Evolutionary conservation across 345 rosid genomes (phyloP).

Genomic region (Populus deltoides): DNA sequence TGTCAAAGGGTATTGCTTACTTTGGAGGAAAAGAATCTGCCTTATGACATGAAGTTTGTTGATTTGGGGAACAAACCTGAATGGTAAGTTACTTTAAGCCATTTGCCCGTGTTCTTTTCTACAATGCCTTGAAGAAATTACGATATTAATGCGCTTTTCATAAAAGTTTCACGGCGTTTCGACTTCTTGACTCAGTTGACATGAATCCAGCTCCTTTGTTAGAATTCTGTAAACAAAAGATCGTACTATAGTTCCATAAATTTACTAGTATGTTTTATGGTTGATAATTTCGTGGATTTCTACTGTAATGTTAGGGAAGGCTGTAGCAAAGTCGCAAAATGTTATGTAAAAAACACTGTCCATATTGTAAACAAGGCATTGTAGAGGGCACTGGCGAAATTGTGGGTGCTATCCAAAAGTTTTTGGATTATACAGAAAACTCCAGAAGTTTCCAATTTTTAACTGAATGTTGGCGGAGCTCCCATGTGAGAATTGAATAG

Average conservation of each 20-base stretch:
- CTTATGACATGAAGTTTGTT: conserved; percentile 80
- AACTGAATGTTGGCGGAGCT: no score
- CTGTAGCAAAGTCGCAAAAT: not conserved
- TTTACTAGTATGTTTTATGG: not conserved
- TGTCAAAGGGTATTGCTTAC: conserved; percentile 84
- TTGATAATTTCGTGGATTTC: not conserved
- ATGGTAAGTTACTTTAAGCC: conserved; percentile 47
- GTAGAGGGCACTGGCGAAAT: not conserved
- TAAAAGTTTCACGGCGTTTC: not conserved
- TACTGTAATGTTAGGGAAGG: not conserved
- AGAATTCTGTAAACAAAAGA: not conserved
- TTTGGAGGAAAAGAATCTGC: conserved; percentile 84
- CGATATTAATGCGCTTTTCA: not conserved
- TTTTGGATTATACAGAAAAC: no score
- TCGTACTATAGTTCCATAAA: not conserved
- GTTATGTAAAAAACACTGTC: not conserved
- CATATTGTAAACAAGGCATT: not conserved
- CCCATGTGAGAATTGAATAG: no score
- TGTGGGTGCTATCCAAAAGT: no score
- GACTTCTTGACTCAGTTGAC: no score
- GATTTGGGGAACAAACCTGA: conserved; percentile 85
- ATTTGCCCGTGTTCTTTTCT: not conserved
- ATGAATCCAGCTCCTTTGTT: no score
- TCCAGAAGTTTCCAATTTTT: no score
- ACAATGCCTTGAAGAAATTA: not conserved